phyloP scores from a whole-genome alignment of 176 grass and related monocot genomes.

The Ensete ventricosum region DNA sequence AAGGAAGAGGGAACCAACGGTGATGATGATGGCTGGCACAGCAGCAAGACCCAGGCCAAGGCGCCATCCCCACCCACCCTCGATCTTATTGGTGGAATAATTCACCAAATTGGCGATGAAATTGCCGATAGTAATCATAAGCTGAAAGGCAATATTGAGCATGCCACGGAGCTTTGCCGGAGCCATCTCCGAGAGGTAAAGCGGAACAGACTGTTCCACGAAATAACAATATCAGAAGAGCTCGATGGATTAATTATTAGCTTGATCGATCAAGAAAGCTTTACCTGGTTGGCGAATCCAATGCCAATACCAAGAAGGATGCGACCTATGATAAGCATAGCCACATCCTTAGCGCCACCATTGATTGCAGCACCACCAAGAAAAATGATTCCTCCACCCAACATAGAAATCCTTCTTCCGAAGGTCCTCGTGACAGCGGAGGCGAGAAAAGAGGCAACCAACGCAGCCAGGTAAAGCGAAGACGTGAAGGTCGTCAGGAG shows the following conservation, averaged over 20 bases:
- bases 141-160: not conserved
- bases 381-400: not conserved
- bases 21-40: not conserved
- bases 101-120: not conserved
- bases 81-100: not conserved
- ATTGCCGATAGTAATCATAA: not conserved
- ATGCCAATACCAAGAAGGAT: not conserved
- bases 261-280: too few species aligned
- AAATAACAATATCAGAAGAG: too few species aligned
- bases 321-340: not conserved
- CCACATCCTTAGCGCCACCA: not conserved
- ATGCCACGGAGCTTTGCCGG: not conserved
- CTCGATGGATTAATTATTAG: too few species aligned
- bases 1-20: not conserved
- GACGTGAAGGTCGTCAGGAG: not conserved
- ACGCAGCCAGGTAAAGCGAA: not conserved
- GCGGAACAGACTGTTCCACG: not conserved
- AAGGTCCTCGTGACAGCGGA: not conserved
- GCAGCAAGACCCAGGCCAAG: not conserved
- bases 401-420: not conserved
- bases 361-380: not conserved
- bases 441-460: not conserved
- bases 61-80: not conserved
- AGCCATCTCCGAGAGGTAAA: not conserved
- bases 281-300: not conserved